Percentiles rank a stretch among this genome's conserved stretches.
These are phyloP conservation scores for Rhizopus delemar DNA, from an alignment of 371 early-diverging fungal species.

Conservation along the genomic window DNA sequence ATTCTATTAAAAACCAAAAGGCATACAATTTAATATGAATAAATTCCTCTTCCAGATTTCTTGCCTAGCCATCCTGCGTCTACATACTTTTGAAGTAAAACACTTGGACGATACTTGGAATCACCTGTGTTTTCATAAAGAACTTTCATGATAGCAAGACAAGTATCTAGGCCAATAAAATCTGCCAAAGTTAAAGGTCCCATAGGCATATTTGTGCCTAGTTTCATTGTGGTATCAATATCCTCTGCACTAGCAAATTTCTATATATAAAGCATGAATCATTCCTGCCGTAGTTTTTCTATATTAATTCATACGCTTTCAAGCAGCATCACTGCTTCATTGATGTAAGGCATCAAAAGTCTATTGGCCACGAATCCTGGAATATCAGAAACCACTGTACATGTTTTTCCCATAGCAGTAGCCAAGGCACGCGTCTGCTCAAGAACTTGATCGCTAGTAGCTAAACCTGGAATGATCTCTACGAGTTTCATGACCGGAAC, in stretches of 20 bases:
- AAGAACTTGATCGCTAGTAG: conserved; percentile 74
- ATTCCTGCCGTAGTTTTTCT: background rate
- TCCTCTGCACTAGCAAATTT: conserved; percentile 92
- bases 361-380: conserved; percentile 98
- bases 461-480: conserved; percentile 94
- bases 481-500: conserved; percentile 98
- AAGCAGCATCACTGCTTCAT: conserved; percentile 90
- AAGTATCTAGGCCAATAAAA: conserved; percentile 97
- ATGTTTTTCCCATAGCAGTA: conserved; percentile 89
- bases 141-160: conserved; percentile 94
- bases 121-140: conserved; percentile 94
- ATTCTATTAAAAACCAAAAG: background rate
- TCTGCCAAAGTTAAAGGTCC: conserved; percentile 97
- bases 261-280: conserved; percentile 39
- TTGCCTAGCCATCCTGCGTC: conserved; percentile 97
- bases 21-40: conserved; percentile 63
- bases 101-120: conserved; percentile 93
- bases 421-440: conserved; percentile 77
- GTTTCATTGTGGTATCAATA: conserved; percentile 97
- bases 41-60: conserved; percentile 91
- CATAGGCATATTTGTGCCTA: conserved; percentile 97
- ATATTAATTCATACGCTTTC: conserved; percentile 66
- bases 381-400: conserved; percentile 84
- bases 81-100: conserved; percentile 90
- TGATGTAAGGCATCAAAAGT: conserved; percentile 97